Base-by-base conservation (phyloP, 352 stramenopile species). In the Aphanomyces cochlioides region DNA sequence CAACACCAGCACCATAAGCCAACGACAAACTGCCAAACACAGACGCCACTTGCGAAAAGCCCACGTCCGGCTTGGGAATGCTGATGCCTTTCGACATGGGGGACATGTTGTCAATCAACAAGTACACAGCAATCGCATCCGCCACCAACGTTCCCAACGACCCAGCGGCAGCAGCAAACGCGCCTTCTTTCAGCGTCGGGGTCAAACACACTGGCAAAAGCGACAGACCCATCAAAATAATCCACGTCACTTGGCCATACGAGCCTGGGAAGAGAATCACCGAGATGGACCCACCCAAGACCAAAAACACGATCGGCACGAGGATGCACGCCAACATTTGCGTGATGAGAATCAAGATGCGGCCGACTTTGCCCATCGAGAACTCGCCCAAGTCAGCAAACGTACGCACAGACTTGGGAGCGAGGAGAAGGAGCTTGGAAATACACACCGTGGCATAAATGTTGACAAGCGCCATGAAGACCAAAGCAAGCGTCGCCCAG, bases 331-430 rank as follows among this genome's bases (percentile, higher is more conserved):
- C 40, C 7, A 68, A 40, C 6, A 36, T 38, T n/a, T 68, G 80
- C 5, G 64, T 72, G 47, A 79, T 68, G 4, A 89, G 73, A n/a
- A 89, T 56, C 41, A 88, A 39, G 66, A 71, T 88, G 54, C 83
- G 83, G 53, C 83, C 83, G 43, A 68, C 74, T 17, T 69, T 66
- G 36, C 83, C 83, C 67, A 87, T 80, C 56, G 64, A 74, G 74
- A 77, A 90, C 54, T 89, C 78, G 36, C 83, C 83, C 40, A 90
- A 75, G 45, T 90, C 83, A 7, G 81, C 75, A 54, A 79, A 89
- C 6, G 83, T 89, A 45, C 76, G 78, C 21, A 90, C 80, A 3
- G 72, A 77, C 37, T 71, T 72, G 5, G 82, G 82, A 15, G 82
- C 82, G 6, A 79, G 66, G n/a, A 90, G 74, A 69, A 90, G 78